Evolutionary conservation across 2,329 filamentous ascomycete species (phyloP).

Genomic region (Colletotrichum trifolii): DNA sequence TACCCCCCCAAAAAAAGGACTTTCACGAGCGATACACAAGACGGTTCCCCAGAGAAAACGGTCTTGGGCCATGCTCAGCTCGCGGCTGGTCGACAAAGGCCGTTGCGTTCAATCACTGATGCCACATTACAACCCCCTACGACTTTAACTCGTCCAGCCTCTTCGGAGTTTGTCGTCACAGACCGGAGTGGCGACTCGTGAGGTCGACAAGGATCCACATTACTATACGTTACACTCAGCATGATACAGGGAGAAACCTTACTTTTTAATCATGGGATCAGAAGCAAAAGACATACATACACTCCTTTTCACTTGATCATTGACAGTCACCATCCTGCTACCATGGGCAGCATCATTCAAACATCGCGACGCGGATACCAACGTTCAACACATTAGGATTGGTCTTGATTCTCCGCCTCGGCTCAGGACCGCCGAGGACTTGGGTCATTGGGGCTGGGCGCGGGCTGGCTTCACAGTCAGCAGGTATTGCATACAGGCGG

Average conservation of each 20-base stretch:
- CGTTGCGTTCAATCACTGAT: slow-evolving; percentile 1
- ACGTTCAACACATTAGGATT: slow-evolving; percentile 16
- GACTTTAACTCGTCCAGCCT: slow-evolving; percentile 9
- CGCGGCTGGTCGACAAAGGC: slow-evolving; percentile 13
- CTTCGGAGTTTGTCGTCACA: no score
- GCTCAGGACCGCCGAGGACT: no score
- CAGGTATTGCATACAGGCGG: no score
- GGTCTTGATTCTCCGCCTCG: neutral
- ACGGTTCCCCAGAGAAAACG: slow-evolving; percentile 16
- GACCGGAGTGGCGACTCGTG: no score
- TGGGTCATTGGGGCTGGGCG: no score
- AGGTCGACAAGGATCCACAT: no score
- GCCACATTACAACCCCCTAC: neutral
- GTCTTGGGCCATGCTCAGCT: slow-evolving; percentile 23
- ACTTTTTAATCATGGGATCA: slow-evolving; percentile 32
- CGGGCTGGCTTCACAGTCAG: no score
- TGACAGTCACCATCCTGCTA: slow-evolving; percentile 27
- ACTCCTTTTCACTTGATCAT: slow-evolving; percentile 19
- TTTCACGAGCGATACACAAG: slow-evolving; percentile 27
- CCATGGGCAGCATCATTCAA: slow-evolving; percentile 32
- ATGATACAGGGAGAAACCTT: slow-evolving; percentile 13
- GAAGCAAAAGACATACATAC: slow-evolving; percentile 5
- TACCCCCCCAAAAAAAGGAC: slow-evolving; percentile 19
- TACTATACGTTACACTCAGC: slow-evolving; percentile 2
- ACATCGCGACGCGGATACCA: slow-evolving; percentile 30